phyloP scores from a whole-genome alignment of 2,329 filamentous ascomycete species.

The Daldinia sp. region DNA sequence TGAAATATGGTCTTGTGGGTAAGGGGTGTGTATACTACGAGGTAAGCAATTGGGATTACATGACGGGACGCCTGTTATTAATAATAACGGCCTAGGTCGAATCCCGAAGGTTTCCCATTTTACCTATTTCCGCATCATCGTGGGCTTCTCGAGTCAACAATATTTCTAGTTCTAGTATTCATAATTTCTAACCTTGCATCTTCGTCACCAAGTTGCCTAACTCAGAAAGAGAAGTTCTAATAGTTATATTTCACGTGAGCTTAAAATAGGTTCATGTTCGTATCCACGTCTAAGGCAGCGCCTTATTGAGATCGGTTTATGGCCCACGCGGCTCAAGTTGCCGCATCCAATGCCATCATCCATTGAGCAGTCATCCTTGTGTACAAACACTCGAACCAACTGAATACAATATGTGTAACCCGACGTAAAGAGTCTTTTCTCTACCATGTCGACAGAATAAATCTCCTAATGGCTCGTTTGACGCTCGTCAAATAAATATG shows the following conservation, averaged over 20 bases:
- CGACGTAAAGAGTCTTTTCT: neutral
- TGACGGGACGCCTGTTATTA: constrained; percentile 14
- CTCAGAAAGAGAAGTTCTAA: neutral
- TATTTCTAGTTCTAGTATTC: no score
- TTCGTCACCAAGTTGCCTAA: no score
- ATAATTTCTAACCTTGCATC: no score
- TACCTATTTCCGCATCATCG: neutral
- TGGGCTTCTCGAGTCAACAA: neutral
- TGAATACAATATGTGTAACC: constrained; percentile 8
- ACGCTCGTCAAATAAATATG: constrained; percentile 21
- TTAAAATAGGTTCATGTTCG: constrained; percentile 6
- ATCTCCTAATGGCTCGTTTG: constrained; percentile 29
- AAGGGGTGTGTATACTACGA: constrained; percentile 17
- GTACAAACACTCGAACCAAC: constrained; percentile 15
- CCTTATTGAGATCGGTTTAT: constrained; percentile 1
- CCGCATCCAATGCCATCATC: no score
- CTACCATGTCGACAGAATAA: neutral
- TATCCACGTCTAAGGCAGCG: constrained; percentile 2
- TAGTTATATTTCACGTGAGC: constrained; percentile 3
- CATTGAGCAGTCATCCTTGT: constrained; percentile 1
- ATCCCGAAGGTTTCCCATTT: constrained; percentile 20
- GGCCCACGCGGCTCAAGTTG: constrained; percentile 20
- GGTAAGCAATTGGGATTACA: constrained; percentile 4
- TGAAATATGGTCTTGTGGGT: constrained; percentile 14
- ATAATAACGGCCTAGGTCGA: constrained; percentile 10